Base-by-base conservation (phyloP, 2,329 filamentous ascomycete species). In the Pseudogymnoascus sp. region DNA sequence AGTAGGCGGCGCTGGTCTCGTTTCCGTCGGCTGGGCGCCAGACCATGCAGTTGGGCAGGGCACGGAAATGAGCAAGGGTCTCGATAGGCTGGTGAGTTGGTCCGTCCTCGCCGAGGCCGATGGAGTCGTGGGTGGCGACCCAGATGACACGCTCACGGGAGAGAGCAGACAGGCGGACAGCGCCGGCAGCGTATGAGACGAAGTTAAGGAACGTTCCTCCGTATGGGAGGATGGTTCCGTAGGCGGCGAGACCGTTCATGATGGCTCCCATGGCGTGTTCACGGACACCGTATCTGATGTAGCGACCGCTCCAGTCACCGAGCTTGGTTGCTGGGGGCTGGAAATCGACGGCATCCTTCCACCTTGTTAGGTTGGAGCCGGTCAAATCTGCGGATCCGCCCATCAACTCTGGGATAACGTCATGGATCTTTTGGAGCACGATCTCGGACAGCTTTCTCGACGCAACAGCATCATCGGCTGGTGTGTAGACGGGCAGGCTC, bases 31-130 rank as follows among this genome's bases (percentile, higher is more conserved):
- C 93, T 69, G 94, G 94, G 74, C 94, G 92, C 94, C 94, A 97
- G 72, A 97, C 93, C 90, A 97, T 96, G 83, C 89, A 90, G 88
- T 99, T 99, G 74, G 94, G 94, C 70, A 97, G 86, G 68, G 94
- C 94, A 76, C 94, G 93, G 91, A 97, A 97, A 81, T 97, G 94
- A 64, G 92, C 89, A 67, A 97, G 87, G 48, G 92, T 96, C 87
- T 99, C 94, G 71, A 99, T 96, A 76, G 94, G 94, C 85, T 99
- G 94, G 81, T 99, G 94, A 63, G 94, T 99, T 70, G 94, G 93
- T 67, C 94, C 94, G 74, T 99, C 94, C 82, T 99, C 94, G 79
- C 94, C 94, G 69, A 97, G 90, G 82, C 94, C 94, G 72, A 99
- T 99, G 68, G 93, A 97, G 84, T 97, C 93, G 85, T 97, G 93